These are phyloP conservation scores for Cyclaneusma minus DNA, from an alignment of 2,329 filamentous ascomycete genomes.

Conservation along the genomic window DNA sequence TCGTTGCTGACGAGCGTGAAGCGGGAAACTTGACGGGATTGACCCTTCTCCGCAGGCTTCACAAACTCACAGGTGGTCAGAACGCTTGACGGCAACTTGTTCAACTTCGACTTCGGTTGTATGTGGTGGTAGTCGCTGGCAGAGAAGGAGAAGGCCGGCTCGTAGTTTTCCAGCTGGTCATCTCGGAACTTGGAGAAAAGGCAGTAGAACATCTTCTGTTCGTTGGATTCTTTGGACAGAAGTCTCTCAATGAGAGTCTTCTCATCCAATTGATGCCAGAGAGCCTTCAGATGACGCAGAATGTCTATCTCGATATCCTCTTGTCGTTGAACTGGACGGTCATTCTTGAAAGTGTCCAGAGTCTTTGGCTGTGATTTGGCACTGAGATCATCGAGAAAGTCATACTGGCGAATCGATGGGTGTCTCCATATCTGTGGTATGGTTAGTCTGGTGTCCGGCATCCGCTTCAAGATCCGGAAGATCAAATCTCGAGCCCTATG, in stretches of 20 bases:
- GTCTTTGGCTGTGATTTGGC: constrained; percentile 30
- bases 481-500: constrained; percentile 65
- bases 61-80: constrained; percentile 46
- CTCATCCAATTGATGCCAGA: constrained; percentile 80
- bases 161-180: constrained; percentile 76
- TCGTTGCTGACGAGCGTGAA: constrained; percentile 52
- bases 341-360: constrained; percentile 43
- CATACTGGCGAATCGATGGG: constrained; percentile 72
- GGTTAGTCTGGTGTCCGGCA: constrained; percentile 64
- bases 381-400: constrained; percentile 47
- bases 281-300: constrained; percentile 68
- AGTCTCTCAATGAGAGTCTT: constrained; percentile 56
- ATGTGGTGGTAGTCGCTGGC: constrained; percentile 84
- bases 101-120: constrained; percentile 38
- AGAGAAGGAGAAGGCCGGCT: constrained; percentile 65
- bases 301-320: constrained; percentile 69
- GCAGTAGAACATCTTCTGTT: constrained; percentile 88
- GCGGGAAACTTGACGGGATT: constrained; percentile 38
- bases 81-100: too few relatives aligned
- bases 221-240: constrained; percentile 54
- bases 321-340: constrained; percentile 38
- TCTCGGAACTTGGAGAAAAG: constrained; percentile 70
- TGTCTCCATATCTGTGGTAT: constrained; percentile 77
- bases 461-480: constrained; percentile 58
- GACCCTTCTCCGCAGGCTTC: constrained; percentile 27